Evolutionary conservation across 2,329 filamentous ascomycete species (phyloP), one percentile per base, ranked within the genome.

Genomic region (Penicillium occitanis): DNA sequence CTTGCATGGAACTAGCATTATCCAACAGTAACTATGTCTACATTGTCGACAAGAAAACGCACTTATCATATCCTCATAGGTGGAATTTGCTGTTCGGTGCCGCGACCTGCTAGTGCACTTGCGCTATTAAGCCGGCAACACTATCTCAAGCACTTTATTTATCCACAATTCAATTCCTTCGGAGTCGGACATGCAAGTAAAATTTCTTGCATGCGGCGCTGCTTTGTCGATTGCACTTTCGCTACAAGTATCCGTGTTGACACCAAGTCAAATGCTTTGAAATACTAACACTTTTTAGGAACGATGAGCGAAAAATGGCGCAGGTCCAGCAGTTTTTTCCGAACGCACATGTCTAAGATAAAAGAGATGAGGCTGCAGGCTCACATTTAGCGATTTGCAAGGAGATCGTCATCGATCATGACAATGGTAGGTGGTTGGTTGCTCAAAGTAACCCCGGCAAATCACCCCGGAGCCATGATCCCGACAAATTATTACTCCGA

Each of bases 401-500:
- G 14, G 13, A 51, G 13, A n/a, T 30, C 25, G 3, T 30, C 13
- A 51, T 51, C 14, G 14, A 51, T 14, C n/a, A 48, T 10, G 10
- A 22, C 13, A 22, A 11, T 48, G 7, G 44, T 13, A 22, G 10
- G n/a, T 10, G n/a, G 17, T 46, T 46, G 42, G 17, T 11, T 50
- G 22, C 11, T 25, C 10, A 48, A 48, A 48, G 46, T 22, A 25
- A 48, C 46, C 46, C 46, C 46, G 46, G 46, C 19, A 7, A 48
- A 48, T 48, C 46, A 48, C 19, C 19, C 46, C 19, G 46, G n/a
- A 48, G 10, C 46, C 46, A 25, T 25, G 46, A n/a, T 14, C 46
- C 11, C 46, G 46, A 50, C 46, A 50, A 50, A 50, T 50, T 50
- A 50, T 51, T 30, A 51, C 48, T 51, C 48, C 25, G 48, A 51